Conservation (phyloP, 164 flowering plant genomes). For the Platanus orientalis region DNA sequence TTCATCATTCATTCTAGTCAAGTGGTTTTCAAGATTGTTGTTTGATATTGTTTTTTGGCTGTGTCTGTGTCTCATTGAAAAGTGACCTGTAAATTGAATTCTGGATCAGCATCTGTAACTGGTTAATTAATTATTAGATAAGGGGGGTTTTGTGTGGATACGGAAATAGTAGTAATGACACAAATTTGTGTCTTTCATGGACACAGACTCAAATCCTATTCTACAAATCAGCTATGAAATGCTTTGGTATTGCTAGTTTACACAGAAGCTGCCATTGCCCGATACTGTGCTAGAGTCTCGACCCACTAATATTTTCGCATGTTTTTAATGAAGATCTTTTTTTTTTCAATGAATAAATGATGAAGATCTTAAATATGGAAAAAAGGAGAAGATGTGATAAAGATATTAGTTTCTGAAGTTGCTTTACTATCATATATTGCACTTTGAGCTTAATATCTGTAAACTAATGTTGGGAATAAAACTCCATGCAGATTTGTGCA, state of each 20-base stretch:
- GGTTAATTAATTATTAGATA: no score
- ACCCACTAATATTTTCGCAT: background rate
- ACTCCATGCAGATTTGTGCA: constrained; percentile 61
- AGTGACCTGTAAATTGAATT: background rate
- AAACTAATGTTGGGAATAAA: constrained; percentile 4
- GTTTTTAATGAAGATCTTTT: no score
- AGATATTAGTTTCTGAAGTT: background rate
- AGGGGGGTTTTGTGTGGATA: no score
- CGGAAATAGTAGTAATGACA: background rate
- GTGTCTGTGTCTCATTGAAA: background rate
- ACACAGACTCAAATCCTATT: background rate
- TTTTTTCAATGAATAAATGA: no score
- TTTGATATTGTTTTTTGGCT: no score
- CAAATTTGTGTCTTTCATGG: background rate
- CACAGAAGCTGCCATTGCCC: background rate
- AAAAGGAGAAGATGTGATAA: no score
- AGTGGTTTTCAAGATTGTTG: no score
- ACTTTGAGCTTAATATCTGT: background rate
- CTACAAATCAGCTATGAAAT: background rate
- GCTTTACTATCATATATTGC: background rate
- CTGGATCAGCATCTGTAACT: background rate
- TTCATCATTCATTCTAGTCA: no score
- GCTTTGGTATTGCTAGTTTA: background rate
- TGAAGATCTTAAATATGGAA: no score
- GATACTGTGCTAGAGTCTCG: background rate